phyloP scores from a whole-genome alignment of 139 green algal genomes.

The Medakamo hakoo region DNA sequence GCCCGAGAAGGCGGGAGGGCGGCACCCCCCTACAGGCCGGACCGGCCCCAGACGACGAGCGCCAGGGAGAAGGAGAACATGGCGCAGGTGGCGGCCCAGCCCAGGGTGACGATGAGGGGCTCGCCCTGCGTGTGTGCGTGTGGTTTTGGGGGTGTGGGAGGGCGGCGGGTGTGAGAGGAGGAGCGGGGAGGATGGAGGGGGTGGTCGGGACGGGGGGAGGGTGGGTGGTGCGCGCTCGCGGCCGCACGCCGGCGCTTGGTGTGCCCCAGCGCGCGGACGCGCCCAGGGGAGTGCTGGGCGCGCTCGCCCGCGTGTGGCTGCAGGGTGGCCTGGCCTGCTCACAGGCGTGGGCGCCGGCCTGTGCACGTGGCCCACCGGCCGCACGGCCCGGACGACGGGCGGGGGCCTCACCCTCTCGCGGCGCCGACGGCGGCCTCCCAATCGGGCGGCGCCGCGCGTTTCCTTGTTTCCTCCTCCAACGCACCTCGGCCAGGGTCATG shows the following conservation, averaged over 20 bases:
- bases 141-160: neutral
- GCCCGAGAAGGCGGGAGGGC: no score
- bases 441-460: no score
- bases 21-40: slow-evolving; percentile 60
- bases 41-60: slow-evolving; percentile 78
- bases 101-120: slow-evolving; percentile 65
- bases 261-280: no score
- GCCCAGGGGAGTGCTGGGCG: no score
- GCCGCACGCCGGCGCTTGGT: neutral
- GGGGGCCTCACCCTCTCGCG: no score
- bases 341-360: no score
- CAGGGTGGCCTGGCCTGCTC: no score
- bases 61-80: slow-evolving; percentile 83
- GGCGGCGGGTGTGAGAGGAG: neutral
- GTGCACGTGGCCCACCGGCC: no score
- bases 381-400: no score
- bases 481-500: slow-evolving; percentile 59
- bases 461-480: no score
- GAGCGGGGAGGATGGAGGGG: neutral
- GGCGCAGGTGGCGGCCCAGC: slow-evolving; percentile 60
- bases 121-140: slow-evolving; percentile 35
- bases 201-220: neutral
- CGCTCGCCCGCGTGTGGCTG: no score
- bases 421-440: no score
- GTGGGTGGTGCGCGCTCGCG: neutral